Evolutionary conservation across 305 asterid species (phyloP), one percentile per base, ranked within the genome.

Genomic region (Fraxinus sp.): DNA sequence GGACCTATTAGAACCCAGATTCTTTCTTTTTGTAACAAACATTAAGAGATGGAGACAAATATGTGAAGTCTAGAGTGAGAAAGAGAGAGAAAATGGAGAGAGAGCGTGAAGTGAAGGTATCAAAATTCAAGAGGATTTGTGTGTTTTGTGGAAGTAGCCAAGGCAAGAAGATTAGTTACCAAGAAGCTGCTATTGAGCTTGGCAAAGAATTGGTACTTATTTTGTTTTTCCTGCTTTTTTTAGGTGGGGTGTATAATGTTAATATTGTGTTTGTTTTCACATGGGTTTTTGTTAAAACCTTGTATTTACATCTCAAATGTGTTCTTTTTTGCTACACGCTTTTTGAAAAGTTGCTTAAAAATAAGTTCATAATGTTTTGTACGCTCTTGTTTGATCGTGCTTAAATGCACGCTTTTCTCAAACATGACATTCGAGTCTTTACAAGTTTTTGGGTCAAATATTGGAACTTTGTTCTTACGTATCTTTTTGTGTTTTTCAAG

Each of bases 121-220:
- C 97, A 13, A 94, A 84, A 85, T 95, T 95, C 91, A 90, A 91
- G 92, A 92, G 89, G 93, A 87, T 95, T 84, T 94, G 99, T 90
- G 99, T 95, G 83, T 95, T 95, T 81, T 95, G 99, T 86, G 99
- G 99, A 39, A 95, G 98, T 78, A 95, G 99, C 87, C 99, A 92
- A 82, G 99, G 99, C 79, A 95, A 91, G 84, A 95, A 93, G 76
- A 55, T 88, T 79, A 93, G 91, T 89, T 95, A 95, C 57, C 98
- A 95, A 84, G 98, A 95, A 79, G 95, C 98, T 76, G 98, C 98
- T n/a, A 86, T 90, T 87, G 91, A 93, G 80, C 95, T 95, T 3
- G 99, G 94, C 75, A 84, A 89, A 68, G 97, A 94, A 85, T 86
- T 95, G 92, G 99, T 95, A 92, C 66, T 4, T 33, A 0, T 73